phyloP scores from a whole-genome alignment of 108 stramenopile genomes.

The Cylindrotheca closterium region DNA sequence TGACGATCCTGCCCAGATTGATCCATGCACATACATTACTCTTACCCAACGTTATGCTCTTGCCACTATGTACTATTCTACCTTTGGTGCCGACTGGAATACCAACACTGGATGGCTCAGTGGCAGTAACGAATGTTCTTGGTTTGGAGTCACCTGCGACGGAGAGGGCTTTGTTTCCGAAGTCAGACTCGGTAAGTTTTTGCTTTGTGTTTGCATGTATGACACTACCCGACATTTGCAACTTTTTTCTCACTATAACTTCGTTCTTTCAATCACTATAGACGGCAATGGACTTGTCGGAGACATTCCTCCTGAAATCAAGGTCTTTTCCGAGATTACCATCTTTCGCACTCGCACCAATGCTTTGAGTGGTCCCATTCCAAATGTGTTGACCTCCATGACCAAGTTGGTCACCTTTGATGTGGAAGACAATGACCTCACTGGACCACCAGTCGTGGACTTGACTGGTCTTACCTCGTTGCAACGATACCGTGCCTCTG shows the following conservation, averaged over 20 bases:
- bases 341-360: slow-evolving; percentile 29
- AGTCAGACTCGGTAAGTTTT: slow-evolving; percentile 14
- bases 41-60: slow-evolving; percentile 45
- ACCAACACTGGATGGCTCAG: slow-evolving; percentile 41
- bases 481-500: slow-evolving; percentile 22
- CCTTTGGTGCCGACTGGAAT: slow-evolving; percentile 41
- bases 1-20: slow-evolving; percentile 29
- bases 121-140: slow-evolving; percentile 33
- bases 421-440: slow-evolving; percentile 22
- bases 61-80: slow-evolving; percentile 44
- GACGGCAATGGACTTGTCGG: slow-evolving; percentile 13
- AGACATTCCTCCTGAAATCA: slow-evolving; percentile 33
- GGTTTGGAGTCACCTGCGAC: slow-evolving; percentile 48
- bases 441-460: slow-evolving; percentile 26
- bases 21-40: slow-evolving; percentile 44
- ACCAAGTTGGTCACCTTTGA: slow-evolving; percentile 18
- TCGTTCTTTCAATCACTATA: slow-evolving; percentile 6
- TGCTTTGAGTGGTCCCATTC: slow-evolving; percentile 30
- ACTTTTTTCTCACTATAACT: no score
- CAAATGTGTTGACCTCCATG: slow-evolving; percentile 21
- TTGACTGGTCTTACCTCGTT: slow-evolving; percentile 17
- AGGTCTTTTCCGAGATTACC: slow-evolving; percentile 22
- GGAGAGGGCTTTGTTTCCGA: neutral
- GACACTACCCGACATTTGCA: neutral
- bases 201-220: neutral